A percentile compares a stretch with the other conserved stretches of the same genome.
These are phyloP conservation scores for Aspergillus cavernicola DNA, from an alignment of 495 filamentous ascomycete genomes.

Conservation along the genomic window DNA sequence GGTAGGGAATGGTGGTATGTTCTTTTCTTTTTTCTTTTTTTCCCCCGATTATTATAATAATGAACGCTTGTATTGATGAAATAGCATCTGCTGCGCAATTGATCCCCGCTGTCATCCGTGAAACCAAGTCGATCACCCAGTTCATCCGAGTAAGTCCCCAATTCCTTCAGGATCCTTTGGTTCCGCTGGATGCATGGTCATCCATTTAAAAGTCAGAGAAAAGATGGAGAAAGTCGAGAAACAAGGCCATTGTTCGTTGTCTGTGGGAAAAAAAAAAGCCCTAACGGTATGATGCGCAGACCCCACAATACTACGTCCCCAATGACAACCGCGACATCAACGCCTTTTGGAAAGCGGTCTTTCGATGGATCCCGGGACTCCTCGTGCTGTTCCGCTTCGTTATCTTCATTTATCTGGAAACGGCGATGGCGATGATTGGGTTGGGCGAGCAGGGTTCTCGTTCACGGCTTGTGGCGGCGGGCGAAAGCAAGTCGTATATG, in stretches of 20 bases:
- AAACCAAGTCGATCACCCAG: conserved; percentile 9
- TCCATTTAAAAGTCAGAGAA: background rate
- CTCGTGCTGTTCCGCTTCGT: conserved; percentile 1
- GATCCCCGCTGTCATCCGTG: conserved; percentile 5
- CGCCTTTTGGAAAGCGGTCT: background rate
- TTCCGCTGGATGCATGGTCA: background rate
- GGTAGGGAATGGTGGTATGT: conserved; percentile 44
- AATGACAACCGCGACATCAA: conserved; percentile 15
- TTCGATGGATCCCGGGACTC: conserved; percentile 5
- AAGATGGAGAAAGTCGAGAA: background rate
- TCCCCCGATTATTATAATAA: no score
- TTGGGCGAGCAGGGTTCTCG: background rate
- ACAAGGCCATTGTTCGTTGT: background rate
- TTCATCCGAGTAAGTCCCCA: conserved; percentile 5
- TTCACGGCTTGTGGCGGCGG: conserved; percentile 1
- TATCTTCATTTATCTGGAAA: conserved; percentile 5
- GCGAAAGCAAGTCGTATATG: conserved; percentile 3
- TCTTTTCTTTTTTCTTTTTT: background rate
- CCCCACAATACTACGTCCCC: conserved; percentile 34
- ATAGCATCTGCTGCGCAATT: conserved; percentile 7
- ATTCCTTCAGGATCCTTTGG: background rate
- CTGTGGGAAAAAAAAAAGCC: no score
- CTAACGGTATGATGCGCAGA: conserved; percentile 28
- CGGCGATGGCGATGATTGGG: conserved; percentile 7
- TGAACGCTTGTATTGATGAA: background rate